Evolutionary conservation across 805 yeast species (phyloP).

Genomic region (Spathaspora boniae): DNA sequence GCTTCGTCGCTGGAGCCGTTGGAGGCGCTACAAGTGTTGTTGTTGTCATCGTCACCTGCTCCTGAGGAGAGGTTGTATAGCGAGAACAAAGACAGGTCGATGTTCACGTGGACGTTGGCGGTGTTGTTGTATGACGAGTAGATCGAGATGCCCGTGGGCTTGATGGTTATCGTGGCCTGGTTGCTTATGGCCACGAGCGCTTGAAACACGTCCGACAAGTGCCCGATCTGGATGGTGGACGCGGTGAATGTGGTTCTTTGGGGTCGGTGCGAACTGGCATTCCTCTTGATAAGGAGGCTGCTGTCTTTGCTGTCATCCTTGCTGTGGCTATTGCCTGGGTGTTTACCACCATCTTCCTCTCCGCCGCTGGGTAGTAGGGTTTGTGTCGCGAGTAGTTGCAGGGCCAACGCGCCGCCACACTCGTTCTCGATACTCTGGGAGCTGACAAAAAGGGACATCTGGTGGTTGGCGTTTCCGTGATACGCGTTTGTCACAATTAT

Average conservation of each 20-base stretch:
- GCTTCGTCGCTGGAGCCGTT: slow-evolving; percentile 6
- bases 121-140: slow-evolving; percentile 37
- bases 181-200: slow-evolving; percentile 28
- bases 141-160: slow-evolving; percentile 28
- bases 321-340: too few relatives aligned
- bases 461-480: too few relatives aligned
- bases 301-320: too few relatives aligned
- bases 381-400: too few relatives aligned
- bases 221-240: slow-evolving; percentile 34
- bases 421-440: too few relatives aligned
- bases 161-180: slow-evolving; percentile 34
- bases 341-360: too few relatives aligned
- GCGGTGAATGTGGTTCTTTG: slow-evolving; percentile 24
- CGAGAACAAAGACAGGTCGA: slow-evolving; percentile 36
- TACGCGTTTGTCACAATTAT: too few relatives aligned
- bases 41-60: slow-evolving; percentile 8
- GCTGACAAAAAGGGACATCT: too few relatives aligned
- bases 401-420: too few relatives aligned
- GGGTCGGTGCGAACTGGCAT: slow-evolving; percentile 1
- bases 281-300: too few relatives aligned
- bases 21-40: slow-evolving; percentile 2
- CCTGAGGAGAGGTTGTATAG: slow-evolving; percentile 22
- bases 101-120: slow-evolving; percentile 28
- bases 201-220: slow-evolving; percentile 34
- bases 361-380: too few relatives aligned